phyloP scores from a whole-genome alignment of 106 monocot species.

The Allium fistulosum region DNA sequence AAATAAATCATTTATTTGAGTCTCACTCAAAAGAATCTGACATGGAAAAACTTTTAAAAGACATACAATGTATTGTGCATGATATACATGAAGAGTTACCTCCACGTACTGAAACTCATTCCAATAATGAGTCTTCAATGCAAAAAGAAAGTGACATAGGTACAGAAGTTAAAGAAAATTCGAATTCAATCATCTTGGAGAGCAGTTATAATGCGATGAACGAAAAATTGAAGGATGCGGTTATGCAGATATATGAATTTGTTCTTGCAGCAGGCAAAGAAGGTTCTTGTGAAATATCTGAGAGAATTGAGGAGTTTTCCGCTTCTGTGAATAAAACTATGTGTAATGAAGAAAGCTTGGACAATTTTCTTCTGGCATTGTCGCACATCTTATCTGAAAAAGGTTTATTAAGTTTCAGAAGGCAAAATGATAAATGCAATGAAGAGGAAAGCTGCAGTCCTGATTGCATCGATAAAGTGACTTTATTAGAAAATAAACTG shows the following conservation, averaged over 20 bases:
- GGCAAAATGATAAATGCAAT: conserved; percentile 16
- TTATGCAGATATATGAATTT: conserved; percentile 54
- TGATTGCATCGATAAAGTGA: conserved; percentile 86
- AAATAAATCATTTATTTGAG: conserved; percentile 37
- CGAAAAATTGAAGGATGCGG: conserved; percentile 48
- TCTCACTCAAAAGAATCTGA: conserved; percentile 26
- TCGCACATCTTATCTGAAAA: conserved; percentile 39
- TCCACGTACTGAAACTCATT: conserved; percentile 18
- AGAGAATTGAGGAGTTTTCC: conserved; percentile 50
- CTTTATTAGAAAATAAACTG: conserved; percentile 69
- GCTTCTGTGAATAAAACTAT: conserved; percentile 43
- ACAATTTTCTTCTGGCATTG: conserved; percentile 45
- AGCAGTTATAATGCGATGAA: conserved; percentile 10
- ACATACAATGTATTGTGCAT: conserved; percentile 46
- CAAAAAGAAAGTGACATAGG: no score
- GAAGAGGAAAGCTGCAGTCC: conserved; percentile 31
- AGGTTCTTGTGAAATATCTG: conserved; percentile 11
- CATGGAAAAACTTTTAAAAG: conserved; percentile 36
- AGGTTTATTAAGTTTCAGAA: conserved; percentile 9
- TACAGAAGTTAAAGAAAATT: conserved; percentile 10
- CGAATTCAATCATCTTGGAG: conserved; percentile 1
- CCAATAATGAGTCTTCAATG: conserved; percentile 5
- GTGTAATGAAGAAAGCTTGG: conserved; percentile 21
- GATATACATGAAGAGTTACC: conserved; percentile 31
- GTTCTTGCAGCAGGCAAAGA: conserved; percentile 37